Evolutionary conservation across 2,329 filamentous ascomycete species (phyloP), one percentile per base, ranked within the genome.

Genomic region (Penicillium occitanis): DNA sequence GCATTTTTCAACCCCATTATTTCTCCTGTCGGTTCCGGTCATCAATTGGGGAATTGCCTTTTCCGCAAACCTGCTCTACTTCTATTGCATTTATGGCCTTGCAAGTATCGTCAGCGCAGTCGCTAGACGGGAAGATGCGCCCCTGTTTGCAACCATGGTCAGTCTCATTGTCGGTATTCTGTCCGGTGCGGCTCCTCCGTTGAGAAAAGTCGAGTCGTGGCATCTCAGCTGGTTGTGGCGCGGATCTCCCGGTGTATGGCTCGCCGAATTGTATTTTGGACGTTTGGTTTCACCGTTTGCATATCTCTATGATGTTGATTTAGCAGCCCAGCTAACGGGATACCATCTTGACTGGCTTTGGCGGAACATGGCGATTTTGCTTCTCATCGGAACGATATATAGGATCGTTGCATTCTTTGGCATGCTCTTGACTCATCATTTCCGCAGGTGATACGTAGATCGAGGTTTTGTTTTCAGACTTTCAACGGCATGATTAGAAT

Each of bases 11-110:
- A 60, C 44, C 4, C 63, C 63, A 5, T 44, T 65, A 13, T 51
- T 65, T n/a, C 44, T 61, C 42, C 33, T 61, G 35, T 60, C 63
- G 14, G 42, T 50, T 4, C 57, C 57, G 2, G 37, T 65, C 22
- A 65, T 65, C 25, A 44, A 65, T 57, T 65, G 46, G 55, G 55
- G 55, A 14, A 59, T 60, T 5, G 44, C 63, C 8, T 65, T 65
- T 30, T 11, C 58, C 5, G 55, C 57, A 33, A 65, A 65, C 14
- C 46, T 65, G 33, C 33, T 65, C 8, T 65, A 61, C 10, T 65
- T 65, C 35, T 65, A 65, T 11, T 65, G 63, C 55, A 65, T 65
- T 17, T 65, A 61, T 28, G 44, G 63, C 11, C 63, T 65, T 25
- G 57, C 63, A 25, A 61, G 57, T 22, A 46, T 65, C 51, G 35